Conservation (phyloP, 1,284 basidiomycete species). For the Tilletiaria anomala region DNA sequence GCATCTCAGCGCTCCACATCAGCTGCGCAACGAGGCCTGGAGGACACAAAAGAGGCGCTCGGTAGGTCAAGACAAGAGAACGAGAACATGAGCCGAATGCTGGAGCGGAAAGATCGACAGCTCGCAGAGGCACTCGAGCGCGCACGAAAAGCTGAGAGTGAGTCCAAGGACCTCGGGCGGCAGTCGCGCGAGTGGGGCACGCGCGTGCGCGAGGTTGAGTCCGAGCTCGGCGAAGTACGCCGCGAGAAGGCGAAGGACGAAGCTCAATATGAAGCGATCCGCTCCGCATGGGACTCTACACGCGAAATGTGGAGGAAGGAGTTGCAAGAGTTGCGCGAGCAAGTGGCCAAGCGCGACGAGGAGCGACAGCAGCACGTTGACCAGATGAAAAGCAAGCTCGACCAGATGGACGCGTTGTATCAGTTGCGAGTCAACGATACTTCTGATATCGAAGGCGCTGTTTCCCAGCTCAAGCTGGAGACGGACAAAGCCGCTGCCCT, state of each 20-base stretch:
- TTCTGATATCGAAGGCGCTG: constrained; percentile 5
- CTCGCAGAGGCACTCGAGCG: constrained; percentile 50
- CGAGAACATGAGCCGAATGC: constrained; percentile 67
- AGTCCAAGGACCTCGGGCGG: constrained; percentile 30
- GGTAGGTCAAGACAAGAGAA: constrained; percentile 66
- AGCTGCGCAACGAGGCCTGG: constrained; percentile 56
- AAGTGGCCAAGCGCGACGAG: constrained; percentile 2
- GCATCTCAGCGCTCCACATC: constrained; percentile 63
- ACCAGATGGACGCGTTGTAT: constrained; percentile 8
- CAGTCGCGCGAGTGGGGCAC: constrained; percentile 26
- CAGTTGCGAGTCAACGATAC: constrained; percentile 1
- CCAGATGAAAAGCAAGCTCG: constrained; percentile 4
- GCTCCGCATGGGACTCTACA: constrained; percentile 16
- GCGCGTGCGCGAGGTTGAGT: constrained; percentile 23
- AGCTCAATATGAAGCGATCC: constrained; percentile 16
- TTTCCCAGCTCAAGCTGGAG: constrained; percentile 2
- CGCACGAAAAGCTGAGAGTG: constrained; percentile 31
- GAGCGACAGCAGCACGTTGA: constrained; percentile 6
- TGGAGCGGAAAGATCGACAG: constrained; percentile 66
- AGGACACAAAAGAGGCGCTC: constrained; percentile 69
- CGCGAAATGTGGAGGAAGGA: constrained; percentile 12
- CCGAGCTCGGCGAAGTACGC: constrained; percentile 21
- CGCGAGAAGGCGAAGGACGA: constrained; percentile 12
- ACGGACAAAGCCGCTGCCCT: constrained; percentile 14
- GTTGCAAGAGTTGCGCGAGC: constrained; percentile 8